Base-by-base conservation (phyloP, 1,139 yeast genomes). In the Geotrichum candidum region DNA sequence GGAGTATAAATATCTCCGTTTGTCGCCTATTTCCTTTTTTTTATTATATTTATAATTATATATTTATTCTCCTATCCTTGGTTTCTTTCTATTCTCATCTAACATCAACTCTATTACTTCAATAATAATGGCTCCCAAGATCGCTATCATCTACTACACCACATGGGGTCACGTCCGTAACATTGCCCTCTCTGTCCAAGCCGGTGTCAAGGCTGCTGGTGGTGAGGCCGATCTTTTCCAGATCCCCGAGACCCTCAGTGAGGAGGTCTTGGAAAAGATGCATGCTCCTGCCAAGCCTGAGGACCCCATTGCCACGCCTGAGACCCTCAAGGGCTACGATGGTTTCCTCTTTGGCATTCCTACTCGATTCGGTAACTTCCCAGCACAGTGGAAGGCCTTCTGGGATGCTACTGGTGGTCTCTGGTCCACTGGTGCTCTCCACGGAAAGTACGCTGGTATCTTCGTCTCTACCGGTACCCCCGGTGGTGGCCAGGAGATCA, bases 401-500 rank as follows among this genome's bases (percentile, higher is more conserved):
- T 84, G 89, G 85, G 92, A 87, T 70, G 75, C 82, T 59, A 86
- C 91, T 62, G 92, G 91, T 73, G 87, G 86, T 60, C 77, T 87
- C 67, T 87, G 94, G 94, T 88, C 87, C 60, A 64, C 73, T 57
- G 91, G 92, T 75, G 83, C 83, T 62, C 78, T 87, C 64, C 77
- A 81, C 70, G 91, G 90, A 71, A 87, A 87, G 76, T 81, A 81
- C 66, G 89, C 87, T 51, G 90, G 90, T 73, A 71, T 84, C 61
- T 87, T 87, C 69, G 86, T 85, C 61, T 80, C 88, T 55, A 88
- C 94, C 53, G 90, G 90, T 75, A 80, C 90, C 61, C 85, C 83
- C 70, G 91, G 91, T 73, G 91, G 91, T 75, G 90, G 90, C 70
- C 88, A 85, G 75, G 95, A 87, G 77, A 75, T 79, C 60, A 88